phyloP scores from a whole-genome alignment of 371 early-diverging fungal genomes.

The Coemansia sp. region DNA sequence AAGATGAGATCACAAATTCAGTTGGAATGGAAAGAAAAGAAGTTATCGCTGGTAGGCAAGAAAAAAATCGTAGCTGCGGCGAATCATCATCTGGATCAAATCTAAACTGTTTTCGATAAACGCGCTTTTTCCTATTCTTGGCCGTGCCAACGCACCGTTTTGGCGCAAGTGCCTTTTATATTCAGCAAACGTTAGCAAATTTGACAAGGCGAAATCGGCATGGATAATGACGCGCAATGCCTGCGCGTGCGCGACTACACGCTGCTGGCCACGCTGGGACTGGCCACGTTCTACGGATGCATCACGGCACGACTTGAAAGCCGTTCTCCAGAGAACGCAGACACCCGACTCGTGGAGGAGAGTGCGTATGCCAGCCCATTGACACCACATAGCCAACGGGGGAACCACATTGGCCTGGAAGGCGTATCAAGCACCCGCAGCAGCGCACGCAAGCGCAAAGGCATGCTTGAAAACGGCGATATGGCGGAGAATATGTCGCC shows the following conservation, averaged over 20 bases:
- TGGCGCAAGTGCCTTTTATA: too few species aligned
- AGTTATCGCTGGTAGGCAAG: background rate
- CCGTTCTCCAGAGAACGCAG: background rate
- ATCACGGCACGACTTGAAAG: constrained; percentile 27
- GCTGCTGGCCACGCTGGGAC: constrained; percentile 37
- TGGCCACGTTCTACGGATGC: constrained; percentile 24
- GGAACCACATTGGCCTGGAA: background rate
- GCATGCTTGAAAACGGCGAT: constrained; percentile 9
- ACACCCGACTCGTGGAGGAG: background rate
- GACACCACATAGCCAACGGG: background rate
- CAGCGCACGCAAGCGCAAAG: constrained; percentile 25
- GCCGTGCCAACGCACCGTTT: too few species aligned
- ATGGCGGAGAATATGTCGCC: background rate
- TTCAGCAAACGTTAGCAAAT: too few species aligned
- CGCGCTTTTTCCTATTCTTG: too few species aligned
- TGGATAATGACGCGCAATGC: constrained; percentile 17
- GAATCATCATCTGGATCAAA: constrained; percentile 1
- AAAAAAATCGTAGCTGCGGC: constrained; percentile 1
- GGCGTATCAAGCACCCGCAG: background rate
- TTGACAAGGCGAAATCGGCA: too few species aligned
- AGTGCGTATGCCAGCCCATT: constrained; percentile 11
- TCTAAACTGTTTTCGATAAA: background rate
- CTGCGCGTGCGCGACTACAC: constrained; percentile 45
- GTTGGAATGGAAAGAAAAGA: background rate
- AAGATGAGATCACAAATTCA: background rate